These are phyloP conservation scores for Kwoniella sp. DNA, from an alignment of 768 basidiomycete genomes.

Conservation along the genomic window DNA sequence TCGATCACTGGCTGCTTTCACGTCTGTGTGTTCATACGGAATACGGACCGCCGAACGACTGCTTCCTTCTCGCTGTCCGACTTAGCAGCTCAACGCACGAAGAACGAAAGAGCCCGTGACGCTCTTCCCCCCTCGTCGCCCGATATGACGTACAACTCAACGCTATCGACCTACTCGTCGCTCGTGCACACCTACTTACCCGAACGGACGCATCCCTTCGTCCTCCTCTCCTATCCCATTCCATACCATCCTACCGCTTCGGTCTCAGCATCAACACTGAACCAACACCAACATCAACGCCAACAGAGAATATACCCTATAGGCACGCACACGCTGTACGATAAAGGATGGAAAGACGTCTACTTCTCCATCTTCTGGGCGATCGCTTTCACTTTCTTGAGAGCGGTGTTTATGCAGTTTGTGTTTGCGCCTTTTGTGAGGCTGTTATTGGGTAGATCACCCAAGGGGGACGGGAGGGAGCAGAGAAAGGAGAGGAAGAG, in stretches of 20 bases:
- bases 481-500: slow-evolving; percentile 63
- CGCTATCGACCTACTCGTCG: slow-evolving; percentile 22
- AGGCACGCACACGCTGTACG: slow-evolving; percentile 62
- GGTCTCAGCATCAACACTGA: neutral
- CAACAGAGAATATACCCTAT: slow-evolving; percentile 1
- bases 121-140: neutral
- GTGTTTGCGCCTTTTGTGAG: slow-evolving; percentile 79
- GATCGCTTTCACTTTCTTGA: slow-evolving; percentile 78
- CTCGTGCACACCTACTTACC: slow-evolving; percentile 31
- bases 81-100: too few relatives aligned
- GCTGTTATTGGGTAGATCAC: slow-evolving; percentile 64
- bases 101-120: too few relatives aligned
- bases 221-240: slow-evolving; percentile 41
- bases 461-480: slow-evolving; percentile 21
- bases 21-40: too few relatives aligned
- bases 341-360: slow-evolving; percentile 70
- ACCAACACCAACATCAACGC: too few relatives aligned
- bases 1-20: too few relatives aligned
- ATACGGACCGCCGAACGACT: too few relatives aligned
- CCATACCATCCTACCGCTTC: slow-evolving; percentile 1
- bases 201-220: slow-evolving; percentile 36
- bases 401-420: slow-evolving; percentile 74
- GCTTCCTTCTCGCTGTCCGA: too few relatives aligned
- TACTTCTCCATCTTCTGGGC: slow-evolving; percentile 81
- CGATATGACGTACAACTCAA: slow-evolving; percentile 35